These are phyloP conservation scores for Colletotrichum sp. DNA, from an alignment of 2,329 filamentous ascomycete genomes.

Conservation along the genomic window DNA sequence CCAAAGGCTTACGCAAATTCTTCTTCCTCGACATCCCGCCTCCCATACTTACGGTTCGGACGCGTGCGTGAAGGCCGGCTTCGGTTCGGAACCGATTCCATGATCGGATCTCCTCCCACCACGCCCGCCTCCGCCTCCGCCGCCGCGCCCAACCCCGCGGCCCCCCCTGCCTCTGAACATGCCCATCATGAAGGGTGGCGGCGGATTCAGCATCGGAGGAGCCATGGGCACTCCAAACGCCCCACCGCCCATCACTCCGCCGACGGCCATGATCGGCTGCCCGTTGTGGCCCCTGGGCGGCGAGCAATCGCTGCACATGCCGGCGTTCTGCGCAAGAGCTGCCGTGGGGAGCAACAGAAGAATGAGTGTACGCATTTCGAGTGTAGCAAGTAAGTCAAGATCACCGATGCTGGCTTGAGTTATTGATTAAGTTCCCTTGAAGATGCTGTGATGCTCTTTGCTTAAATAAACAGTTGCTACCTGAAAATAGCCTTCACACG, in stretches of 20 bases:
- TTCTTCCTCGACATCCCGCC: neutral
- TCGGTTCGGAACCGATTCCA: neutral
- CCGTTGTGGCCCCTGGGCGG: neutral
- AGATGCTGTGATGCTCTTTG: neutral
- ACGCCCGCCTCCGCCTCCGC: neutral
- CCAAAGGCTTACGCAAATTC: neutral
- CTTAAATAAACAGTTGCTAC: neutral
- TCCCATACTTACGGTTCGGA: neutral
- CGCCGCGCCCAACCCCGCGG: neutral
- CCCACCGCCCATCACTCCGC: neutral
- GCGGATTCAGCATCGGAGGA: neutral
- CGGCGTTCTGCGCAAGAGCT: neutral
- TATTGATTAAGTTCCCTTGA: fast-evolving
- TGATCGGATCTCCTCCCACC: neutral
- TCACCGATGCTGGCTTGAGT: neutral
- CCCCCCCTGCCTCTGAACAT: neutral
- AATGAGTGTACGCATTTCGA: neutral
- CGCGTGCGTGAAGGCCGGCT: neutral
- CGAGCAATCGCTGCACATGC: neutral
- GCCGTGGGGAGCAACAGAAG: neutral
- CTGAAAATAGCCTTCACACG: neutral
- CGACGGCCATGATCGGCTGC: neutral
- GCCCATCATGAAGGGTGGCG: neutral
- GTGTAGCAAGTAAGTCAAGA: neutral
- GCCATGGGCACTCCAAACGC: neutral